phyloP scores from a whole-genome alignment of 2,329 filamentous ascomycete genomes.

The Xylaria hypoxylon region DNA sequence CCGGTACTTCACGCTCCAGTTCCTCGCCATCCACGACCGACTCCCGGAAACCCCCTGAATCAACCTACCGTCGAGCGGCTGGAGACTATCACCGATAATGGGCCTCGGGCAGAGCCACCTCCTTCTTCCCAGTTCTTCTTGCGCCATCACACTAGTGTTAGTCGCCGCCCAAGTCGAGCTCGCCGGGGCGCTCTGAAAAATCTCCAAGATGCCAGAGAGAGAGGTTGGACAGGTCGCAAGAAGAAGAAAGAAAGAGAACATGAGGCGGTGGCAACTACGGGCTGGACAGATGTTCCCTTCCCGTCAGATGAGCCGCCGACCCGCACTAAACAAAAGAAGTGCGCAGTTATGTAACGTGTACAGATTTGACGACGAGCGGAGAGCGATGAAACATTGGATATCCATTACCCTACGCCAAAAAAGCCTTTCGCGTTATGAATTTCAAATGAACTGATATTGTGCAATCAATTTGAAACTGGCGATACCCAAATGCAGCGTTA shows the following conservation, averaged over 20 bases:
- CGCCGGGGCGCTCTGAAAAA: constrained; percentile 72
- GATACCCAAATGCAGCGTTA: constrained; percentile 24
- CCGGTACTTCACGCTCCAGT: constrained; percentile 65
- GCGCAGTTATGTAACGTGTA: constrained; percentile 62
- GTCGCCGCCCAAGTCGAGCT: constrained; percentile 65
- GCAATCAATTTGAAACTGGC: constrained; percentile 17
- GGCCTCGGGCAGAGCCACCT: constrained; percentile 27
- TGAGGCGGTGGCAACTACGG: constrained; percentile 58
- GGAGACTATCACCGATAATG: constrained; percentile 64
- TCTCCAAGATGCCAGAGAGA: constrained; percentile 69
- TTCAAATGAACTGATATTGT: constrained; percentile 7
- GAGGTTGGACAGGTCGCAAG: constrained; percentile 64
- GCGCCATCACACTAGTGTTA: constrained; percentile 58
- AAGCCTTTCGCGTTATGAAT: background rate
- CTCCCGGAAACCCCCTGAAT: constrained; percentile 51
- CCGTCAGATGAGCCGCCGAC: constrained; percentile 46
- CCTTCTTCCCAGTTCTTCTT: constrained; percentile 53
- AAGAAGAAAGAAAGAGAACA: constrained; percentile 51
- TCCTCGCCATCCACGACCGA: constrained; percentile 61
- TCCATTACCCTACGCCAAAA: background rate
- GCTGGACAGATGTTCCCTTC: constrained; percentile 65
- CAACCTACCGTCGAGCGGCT: constrained; percentile 65
- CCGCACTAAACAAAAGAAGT: constrained; percentile 59
- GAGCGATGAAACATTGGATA: background rate
- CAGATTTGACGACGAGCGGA: background rate